A percentile compares a stretch with the other conserved stretches of the same genome.
These are phyloP conservation scores for Septoria petroselini DNA, from an alignment of 2,329 filamentous ascomycete genomes.

Conservation along the genomic window DNA sequence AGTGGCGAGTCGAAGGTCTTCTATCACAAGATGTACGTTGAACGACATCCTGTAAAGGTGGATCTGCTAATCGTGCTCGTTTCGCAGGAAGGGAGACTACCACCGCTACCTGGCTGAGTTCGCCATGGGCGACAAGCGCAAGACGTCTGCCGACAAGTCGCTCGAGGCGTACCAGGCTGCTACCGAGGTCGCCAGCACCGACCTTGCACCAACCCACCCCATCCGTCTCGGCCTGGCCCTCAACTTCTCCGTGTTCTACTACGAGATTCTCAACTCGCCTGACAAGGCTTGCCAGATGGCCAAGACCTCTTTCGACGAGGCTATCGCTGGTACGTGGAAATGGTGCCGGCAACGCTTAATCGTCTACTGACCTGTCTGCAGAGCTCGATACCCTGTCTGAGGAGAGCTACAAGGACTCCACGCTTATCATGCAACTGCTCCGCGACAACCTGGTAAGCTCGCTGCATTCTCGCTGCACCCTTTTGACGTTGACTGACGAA, in stretches of 20 bases:
- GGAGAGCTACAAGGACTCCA: conserved; percentile 99
- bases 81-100: conserved; percentile 92
- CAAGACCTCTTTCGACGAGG: conserved; percentile 94
- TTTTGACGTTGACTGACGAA: conserved; percentile 25
- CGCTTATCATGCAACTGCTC: conserved; percentile 97
- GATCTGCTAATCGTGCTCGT: conserved; percentile 16
- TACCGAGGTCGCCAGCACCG: conserved; percentile 84
- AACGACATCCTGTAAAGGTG: background rate
- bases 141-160: conserved; percentile 88
- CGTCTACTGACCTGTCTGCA: conserved; percentile 38
- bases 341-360: background rate
- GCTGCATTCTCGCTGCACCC: background rate
- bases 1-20: conserved; percentile 98
- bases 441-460: conserved; percentile 81
- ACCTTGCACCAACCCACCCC: conserved; percentile 86
- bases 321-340: conserved; percentile 69
- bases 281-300: conserved; percentile 97
- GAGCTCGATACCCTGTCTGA: conserved; percentile 95
- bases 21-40: conserved; percentile 95
- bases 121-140: conserved; percentile 89
- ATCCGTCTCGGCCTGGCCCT: conserved; percentile 88
- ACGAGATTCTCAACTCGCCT: conserved; percentile 97
- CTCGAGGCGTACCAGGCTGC: conserved; percentile 96
- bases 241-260: conserved; percentile 99
- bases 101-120: conserved; percentile 99